These are phyloP conservation scores for Pyrenochaeta sp. DNA, from an alignment of 2,329 filamentous ascomycete genomes.

Conservation along the genomic window DNA sequence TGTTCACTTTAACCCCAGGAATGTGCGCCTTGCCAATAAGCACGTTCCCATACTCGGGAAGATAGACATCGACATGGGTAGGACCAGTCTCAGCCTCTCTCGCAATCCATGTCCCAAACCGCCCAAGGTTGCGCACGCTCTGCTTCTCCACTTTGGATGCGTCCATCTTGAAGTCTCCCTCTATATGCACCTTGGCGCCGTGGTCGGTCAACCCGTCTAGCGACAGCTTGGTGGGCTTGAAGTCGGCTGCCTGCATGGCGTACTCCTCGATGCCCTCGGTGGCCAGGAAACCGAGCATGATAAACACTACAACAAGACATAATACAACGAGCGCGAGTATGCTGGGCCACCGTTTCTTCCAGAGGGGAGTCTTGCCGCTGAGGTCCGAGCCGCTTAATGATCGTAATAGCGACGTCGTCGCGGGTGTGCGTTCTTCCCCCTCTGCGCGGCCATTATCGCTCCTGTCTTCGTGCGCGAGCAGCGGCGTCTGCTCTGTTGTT, in stretches of 20 bases:
- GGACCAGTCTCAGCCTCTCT: slow-evolving; percentile 76
- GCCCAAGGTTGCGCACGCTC: slow-evolving; percentile 77
- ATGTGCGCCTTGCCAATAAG: slow-evolving; percentile 79
- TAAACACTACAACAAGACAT: slow-evolving; percentile 68
- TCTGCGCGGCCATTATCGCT: slow-evolving; percentile 35
- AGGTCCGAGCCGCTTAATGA: slow-evolving; percentile 39
- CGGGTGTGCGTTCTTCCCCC: slow-evolving; percentile 34
- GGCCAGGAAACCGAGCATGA: slow-evolving; percentile 85
- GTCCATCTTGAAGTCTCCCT: slow-evolving; percentile 84
- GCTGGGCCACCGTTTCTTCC: slow-evolving; percentile 75
- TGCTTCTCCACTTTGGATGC: slow-evolving; percentile 76
- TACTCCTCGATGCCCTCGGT: slow-evolving; percentile 86
- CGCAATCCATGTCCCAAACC: slow-evolving; percentile 81
- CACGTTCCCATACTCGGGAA: slow-evolving; percentile 83
- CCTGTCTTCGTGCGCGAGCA: slow-evolving; percentile 43
- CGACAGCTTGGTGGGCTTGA: slow-evolving; percentile 84
- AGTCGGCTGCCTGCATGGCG: slow-evolving; percentile 79
- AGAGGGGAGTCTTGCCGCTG: slow-evolving; percentile 36
- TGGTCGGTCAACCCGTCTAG: slow-evolving; percentile 83
- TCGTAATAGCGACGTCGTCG: slow-evolving; percentile 47
- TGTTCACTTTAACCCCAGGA: slow-evolving; percentile 77
- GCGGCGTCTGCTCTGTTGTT: slow-evolving; percentile 52
- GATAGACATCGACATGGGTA: slow-evolving; percentile 76
- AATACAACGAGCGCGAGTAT: slow-evolving; percentile 76
- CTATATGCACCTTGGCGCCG: slow-evolving; percentile 80